A percentile compares a stretch with the other conserved stretches of the same genome.
phyloP scores from a whole-genome alignment of 192 early-diverging fungal species.

The Gaertneriomyces sp. region DNA sequence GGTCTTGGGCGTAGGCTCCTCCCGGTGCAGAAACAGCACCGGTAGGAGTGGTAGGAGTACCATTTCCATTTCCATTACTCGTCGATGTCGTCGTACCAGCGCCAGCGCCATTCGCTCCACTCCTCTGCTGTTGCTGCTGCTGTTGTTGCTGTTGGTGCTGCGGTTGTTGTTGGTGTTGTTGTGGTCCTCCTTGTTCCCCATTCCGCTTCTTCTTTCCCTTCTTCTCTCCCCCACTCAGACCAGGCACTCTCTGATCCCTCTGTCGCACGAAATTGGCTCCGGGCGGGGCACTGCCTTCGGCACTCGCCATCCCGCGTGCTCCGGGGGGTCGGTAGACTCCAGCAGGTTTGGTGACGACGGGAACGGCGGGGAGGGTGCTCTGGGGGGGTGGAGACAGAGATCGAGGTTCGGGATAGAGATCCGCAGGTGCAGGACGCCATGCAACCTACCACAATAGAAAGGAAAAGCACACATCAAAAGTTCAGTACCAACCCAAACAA shows the following conservation, averaged over 20 bases:
- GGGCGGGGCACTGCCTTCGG: too few species aligned
- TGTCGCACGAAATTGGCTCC: too few species aligned
- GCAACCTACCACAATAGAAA: constrained; percentile 14
- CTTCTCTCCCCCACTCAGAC: too few species aligned
- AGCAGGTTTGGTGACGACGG: constrained; percentile 34
- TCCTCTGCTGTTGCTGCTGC: not conserved
- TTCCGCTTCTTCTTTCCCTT: too few species aligned
- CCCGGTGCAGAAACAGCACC: not conserved
- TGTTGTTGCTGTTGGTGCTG: not conserved
- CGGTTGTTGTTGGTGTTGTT: not conserved
- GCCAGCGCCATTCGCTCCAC: constrained; percentile 1
- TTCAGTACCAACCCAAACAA: not conserved
- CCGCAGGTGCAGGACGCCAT: constrained; percentile 37
- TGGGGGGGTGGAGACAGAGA: constrained; percentile 72
- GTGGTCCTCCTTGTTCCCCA: too few species aligned
- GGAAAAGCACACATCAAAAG: too few species aligned
- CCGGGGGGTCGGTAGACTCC: constrained; percentile 53
- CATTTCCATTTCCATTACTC: not conserved
- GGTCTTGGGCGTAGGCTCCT: constrained; percentile 28
- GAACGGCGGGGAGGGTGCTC: constrained; percentile 30
- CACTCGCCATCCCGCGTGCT: constrained; percentile 44
- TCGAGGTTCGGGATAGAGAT: constrained; percentile 71
- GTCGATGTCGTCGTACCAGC: not conserved
- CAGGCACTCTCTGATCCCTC: too few species aligned
- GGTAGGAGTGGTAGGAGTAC: not conserved